Percentiles rank a stretch among this genome's conserved stretches.
phyloP scores from a whole-genome alignment of 495 filamentous ascomycete species.

The Aspergillus nanangensis region DNA sequence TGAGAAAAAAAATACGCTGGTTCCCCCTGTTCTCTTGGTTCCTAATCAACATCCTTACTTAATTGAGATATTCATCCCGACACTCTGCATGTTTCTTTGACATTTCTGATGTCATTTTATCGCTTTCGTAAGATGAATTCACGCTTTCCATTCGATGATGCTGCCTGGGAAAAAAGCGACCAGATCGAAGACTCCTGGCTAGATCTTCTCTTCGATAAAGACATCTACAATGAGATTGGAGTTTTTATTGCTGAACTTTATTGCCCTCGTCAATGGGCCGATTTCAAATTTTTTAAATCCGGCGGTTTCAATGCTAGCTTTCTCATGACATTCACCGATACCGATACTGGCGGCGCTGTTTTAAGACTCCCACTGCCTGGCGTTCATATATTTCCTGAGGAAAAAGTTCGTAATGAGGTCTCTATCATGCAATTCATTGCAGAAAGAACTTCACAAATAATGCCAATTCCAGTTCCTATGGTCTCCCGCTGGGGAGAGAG shows the following conservation, averaged over 20 bases:
- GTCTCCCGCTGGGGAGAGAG: slow-evolving; percentile 29
- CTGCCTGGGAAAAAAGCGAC: slow-evolving; percentile 24
- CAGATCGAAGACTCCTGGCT: slow-evolving; percentile 16
- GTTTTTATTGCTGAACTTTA: slow-evolving; percentile 15
- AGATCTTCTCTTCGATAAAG: slow-evolving; percentile 8
- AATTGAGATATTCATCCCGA: too few species aligned
- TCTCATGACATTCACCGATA: slow-evolving; percentile 14
- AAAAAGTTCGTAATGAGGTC: slow-evolving; percentile 38
- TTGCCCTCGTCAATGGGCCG: slow-evolving; percentile 8
- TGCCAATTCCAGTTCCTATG: slow-evolving; percentile 28
- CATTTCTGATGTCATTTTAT: too few species aligned
- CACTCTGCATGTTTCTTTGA: too few species aligned
- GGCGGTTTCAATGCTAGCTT: slow-evolving; percentile 22
- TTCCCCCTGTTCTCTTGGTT: too few species aligned
- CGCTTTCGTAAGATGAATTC: too few species aligned
- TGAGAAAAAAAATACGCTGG: not conserved
- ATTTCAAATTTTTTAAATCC: slow-evolving; percentile 13
- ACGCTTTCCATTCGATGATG: slow-evolving; percentile 28
- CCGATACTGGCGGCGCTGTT: slow-evolving; percentile 14
- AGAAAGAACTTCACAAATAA: slow-evolving; percentile 9
- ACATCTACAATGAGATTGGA: slow-evolving; percentile 18
- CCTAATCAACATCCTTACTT: too few species aligned
- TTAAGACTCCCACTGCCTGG: slow-evolving; percentile 21
- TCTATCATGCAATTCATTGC: slow-evolving; percentile 37
- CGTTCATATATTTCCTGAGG: slow-evolving; percentile 26